phyloP scores from a whole-genome alignment of 768 basidiomycete species.

The Phallus indusiatus region DNA sequence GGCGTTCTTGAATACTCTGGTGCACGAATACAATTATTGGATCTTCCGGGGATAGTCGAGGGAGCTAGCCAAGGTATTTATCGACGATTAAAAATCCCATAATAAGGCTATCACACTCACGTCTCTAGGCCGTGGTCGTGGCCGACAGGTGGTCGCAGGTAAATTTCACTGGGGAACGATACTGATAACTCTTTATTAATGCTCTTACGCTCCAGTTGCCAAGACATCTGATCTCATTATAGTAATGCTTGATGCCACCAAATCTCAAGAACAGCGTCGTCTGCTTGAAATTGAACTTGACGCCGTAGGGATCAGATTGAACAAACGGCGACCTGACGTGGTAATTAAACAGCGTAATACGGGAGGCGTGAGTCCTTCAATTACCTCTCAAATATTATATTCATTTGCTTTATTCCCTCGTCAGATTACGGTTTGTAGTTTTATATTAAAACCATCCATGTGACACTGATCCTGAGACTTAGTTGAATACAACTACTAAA shows the following conservation, averaged over 20 bases:
- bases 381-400: neutral
- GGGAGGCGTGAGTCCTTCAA: constrained; percentile 60
- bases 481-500: constrained; percentile 88
- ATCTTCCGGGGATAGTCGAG: constrained; percentile 94
- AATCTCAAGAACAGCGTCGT: constrained; percentile 82
- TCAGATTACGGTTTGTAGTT: constrained; percentile 60
- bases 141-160: constrained; percentile 94
- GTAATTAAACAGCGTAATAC: constrained; percentile 91
- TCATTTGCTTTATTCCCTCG: neutral
- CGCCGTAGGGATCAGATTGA: constrained; percentile 91
- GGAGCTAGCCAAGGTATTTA: constrained; percentile 70
- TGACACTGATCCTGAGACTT: constrained; percentile 4
- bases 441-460: neutral
- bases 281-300: constrained; percentile 91
- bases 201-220: constrained; percentile 36
- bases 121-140: constrained; percentile 66
- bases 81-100: neutral
- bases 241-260: constrained; percentile 88
- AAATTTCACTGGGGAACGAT: constrained; percentile 13
- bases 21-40: constrained; percentile 84
- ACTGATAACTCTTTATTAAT: neutral
- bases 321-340: constrained; percentile 84
- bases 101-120: too few species aligned
- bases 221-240: constrained; percentile 92
- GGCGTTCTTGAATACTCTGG: constrained; percentile 97